These are phyloP conservation scores for Prinsepia uniflora DNA, from an alignment of 306 rosid genomes.

Conservation along the genomic window DNA sequence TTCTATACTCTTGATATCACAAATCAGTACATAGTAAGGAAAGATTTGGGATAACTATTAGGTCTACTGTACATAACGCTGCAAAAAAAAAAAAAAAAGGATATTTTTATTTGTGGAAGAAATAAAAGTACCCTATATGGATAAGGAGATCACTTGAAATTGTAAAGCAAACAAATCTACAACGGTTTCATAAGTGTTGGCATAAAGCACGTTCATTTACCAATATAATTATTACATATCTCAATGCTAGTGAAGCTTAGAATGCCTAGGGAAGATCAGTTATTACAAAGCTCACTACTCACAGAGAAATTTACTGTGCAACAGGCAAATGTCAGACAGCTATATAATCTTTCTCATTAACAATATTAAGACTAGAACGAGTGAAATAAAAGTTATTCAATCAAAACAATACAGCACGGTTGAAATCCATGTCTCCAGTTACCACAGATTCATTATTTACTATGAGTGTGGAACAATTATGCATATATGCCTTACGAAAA, in stretches of 20 bases:
- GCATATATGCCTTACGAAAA: neutral
- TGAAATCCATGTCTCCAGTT: neutral
- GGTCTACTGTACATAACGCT: neutral
- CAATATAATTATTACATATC: neutral
- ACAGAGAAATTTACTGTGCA: too few species aligned
- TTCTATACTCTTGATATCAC: neutral
- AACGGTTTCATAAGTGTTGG: neutral
- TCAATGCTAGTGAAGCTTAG: neutral
- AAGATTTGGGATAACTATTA: neutral
- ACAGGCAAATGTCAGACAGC: too few species aligned
- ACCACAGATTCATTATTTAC: too few species aligned
- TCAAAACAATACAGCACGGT: slow-evolving; percentile 30
- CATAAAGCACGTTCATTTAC: too few species aligned
- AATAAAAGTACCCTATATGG: neutral
- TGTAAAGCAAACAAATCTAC: neutral
- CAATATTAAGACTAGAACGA: too few species aligned
- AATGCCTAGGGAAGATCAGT: too few species aligned
- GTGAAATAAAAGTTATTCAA: too few species aligned
- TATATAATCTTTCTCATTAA: too few species aligned
- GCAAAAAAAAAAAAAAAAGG: too few species aligned
- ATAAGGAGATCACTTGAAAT: neutral
- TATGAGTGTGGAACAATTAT: neutral
- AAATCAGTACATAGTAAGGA: neutral
- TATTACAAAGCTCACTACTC: too few species aligned
- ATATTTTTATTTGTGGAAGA: too few species aligned